These are phyloP conservation scores for Yamadazyma spencermartinsiae DNA, from an alignment of 1,139 yeast genomes.

Conservation along the genomic window DNA sequence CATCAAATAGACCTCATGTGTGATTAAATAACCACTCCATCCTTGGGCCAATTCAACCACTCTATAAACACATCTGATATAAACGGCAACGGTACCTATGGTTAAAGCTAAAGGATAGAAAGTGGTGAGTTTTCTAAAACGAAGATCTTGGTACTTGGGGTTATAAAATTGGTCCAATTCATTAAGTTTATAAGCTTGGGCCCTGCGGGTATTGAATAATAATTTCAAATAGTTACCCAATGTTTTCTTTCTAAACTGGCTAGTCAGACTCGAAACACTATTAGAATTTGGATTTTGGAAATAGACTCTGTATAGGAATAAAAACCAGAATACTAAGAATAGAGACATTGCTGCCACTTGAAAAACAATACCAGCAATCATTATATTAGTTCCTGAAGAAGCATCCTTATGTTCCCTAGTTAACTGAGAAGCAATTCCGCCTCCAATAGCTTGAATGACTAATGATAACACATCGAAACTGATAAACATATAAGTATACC, in stretches of 20 bases:
- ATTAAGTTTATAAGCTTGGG: conserved; percentile 21
- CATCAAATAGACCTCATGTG: conserved; percentile 72
- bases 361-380: conserved; percentile 79
- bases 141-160: conserved; percentile 39
- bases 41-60: conserved; percentile 79
- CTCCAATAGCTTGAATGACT: conserved; percentile 81
- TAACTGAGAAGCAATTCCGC: conserved; percentile 57
- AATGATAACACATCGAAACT: conserved; percentile 68
- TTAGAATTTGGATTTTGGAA: conserved; percentile 19
- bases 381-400: conserved; percentile 66
- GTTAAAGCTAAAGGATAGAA: conserved; percentile 55
- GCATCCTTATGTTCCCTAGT: background rate
- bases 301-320: conserved; percentile 50
- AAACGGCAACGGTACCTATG: conserved; percentile 56
- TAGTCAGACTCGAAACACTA: conserved; percentile 16
- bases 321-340: conserved; percentile 58
- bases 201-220: conserved; percentile 27
- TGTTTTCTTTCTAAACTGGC: conserved; percentile 25
- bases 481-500: conserved; percentile 70
- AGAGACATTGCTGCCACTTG: conserved; percentile 75
- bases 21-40: conserved; percentile 70
- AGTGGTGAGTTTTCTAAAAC: conserved; percentile 41
- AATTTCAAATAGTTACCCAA: conserved; percentile 30
- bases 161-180: conserved; percentile 37
- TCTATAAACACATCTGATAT: conserved; percentile 76